These are phyloP conservation scores for Fraxinus floribunda DNA, from an alignment of 305 asterid species.

Conservation along the genomic window DNA sequence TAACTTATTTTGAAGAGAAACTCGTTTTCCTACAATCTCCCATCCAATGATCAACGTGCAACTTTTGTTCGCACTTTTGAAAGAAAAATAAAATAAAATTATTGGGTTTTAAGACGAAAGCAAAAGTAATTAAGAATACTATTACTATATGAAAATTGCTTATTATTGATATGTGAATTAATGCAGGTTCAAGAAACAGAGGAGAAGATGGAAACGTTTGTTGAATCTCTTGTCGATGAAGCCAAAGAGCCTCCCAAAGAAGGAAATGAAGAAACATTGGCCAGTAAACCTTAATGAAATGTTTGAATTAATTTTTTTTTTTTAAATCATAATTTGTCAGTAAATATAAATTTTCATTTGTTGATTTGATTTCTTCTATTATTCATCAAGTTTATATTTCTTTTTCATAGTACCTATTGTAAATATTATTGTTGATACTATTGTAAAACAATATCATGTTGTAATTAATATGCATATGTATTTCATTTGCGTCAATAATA, in stretches of 20 bases:
- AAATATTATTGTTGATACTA: background rate
- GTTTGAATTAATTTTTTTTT: background rate
- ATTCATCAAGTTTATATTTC: background rate
- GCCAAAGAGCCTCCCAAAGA: background rate
- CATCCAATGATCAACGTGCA: background rate
- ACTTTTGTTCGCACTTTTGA: background rate
- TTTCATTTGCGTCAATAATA: background rate
- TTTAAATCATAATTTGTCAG: background rate
- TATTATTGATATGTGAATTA: background rate
- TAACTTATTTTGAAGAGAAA: background rate
- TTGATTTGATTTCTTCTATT: background rate
- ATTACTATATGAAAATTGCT: background rate
- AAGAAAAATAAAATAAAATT: no score
- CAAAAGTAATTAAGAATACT: background rate
- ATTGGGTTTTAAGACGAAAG: background rate
- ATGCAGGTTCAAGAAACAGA: slow-evolving; percentile 48
- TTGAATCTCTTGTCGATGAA: slow-evolving; percentile 23
- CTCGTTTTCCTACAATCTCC: background rate
- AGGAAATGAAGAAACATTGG: background rate
- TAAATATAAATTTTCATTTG: background rate
- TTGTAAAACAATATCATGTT: background rate
- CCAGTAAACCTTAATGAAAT: background rate
- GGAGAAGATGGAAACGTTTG: slow-evolving; percentile 30
- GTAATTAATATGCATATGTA: background rate
- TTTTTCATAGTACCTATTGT: background rate